Evolutionary conservation across 257 asterid genomes (phyloP), one percentile per base, ranked within the genome.

Genomic region (Sherardia arvensis): DNA sequence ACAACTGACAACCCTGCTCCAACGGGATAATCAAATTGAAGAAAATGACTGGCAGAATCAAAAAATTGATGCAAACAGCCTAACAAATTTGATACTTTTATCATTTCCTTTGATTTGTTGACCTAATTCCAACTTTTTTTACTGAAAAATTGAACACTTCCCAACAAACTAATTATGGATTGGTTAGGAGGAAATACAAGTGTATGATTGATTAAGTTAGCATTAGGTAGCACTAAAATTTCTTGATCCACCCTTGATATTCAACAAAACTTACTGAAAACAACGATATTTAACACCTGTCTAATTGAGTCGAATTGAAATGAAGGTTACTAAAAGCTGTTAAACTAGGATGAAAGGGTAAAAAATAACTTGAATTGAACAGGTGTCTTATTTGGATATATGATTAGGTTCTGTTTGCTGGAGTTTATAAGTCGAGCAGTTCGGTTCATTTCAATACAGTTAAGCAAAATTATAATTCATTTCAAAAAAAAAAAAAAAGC

Each of bases 91-190:
- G 54, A 47, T 28, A 17, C 9, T 26, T 34, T 0, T 3, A 47
- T 30, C 25, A 47, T 63, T 38, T 22, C 45, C 14, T 63, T 62
- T 43, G 21, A 43, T 43, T 63, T 26, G 58, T 47, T 62, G 67
- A 47, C 58, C 67, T 18, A 63, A 62, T 23, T 12, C 0, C 12
- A 8, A 59, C 23, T 30, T 59, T 59, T 55, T 59, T 18, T 53
- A 59, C 28, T 12, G 36, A 0, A 15, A 43, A 14, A 14, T 40
- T 3, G 18, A 45, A n/a, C 29, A 8, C 5, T 18, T 18, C 43
- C 12, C 36, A 63, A 45, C 58, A 1, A 43, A 27, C 26, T 63
- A 53, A 47, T 62, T 5, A 49, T 49, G 51, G 51, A 15, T 43
- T 49, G 56, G 26, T 49, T 45, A 29, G 6, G 18, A 27, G 11